Conservation (phyloP, 345 rosid genomes). For the Carallia brachiata region DNA sequence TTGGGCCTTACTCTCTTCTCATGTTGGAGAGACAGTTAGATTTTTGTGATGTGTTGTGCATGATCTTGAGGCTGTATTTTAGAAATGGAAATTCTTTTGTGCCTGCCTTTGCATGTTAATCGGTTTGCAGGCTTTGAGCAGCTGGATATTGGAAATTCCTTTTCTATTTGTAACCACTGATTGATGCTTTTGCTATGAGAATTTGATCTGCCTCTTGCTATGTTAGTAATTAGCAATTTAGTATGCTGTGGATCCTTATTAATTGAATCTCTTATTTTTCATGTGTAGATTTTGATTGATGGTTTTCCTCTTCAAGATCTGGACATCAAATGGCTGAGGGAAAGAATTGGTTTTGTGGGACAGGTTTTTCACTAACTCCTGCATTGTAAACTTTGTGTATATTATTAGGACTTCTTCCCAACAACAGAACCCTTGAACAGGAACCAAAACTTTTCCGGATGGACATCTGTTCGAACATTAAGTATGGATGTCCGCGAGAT, state of each 20-base stretch:
- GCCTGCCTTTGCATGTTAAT: too few species aligned
- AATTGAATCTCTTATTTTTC: slow-evolving; percentile 5
- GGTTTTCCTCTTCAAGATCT: slow-evolving; percentile 71
- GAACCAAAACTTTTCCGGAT: slow-evolving; percentile 94
- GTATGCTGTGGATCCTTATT: neutral
- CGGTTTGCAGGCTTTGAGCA: too few species aligned
- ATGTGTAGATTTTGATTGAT: slow-evolving; percentile 72
- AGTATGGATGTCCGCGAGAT: slow-evolving; percentile 70
- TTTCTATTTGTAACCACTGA: neutral
- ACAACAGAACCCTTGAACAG: slow-evolving; percentile 32
- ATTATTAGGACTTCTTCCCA: slow-evolving; percentile 9
- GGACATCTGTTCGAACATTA: slow-evolving; percentile 83
- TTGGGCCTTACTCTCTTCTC: neutral
- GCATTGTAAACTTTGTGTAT: slow-evolving; percentile 4
- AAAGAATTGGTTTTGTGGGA: slow-evolving; percentile 82
- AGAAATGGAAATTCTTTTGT: too few species aligned
- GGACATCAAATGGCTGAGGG: slow-evolving; percentile 90
- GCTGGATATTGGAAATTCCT: neutral
- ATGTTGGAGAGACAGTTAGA: neutral
- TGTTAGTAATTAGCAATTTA: neutral
- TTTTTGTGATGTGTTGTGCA: neutral
- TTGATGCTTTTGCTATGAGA: slow-evolving; percentile 4
- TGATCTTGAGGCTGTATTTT: neutral
- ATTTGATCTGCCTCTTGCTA: neutral
- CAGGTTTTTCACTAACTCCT: slow-evolving; percentile 50